Evolutionary conservation across 1,284 basidiomycete species (phyloP).

Genomic region (Boletus semigastroideus): DNA sequence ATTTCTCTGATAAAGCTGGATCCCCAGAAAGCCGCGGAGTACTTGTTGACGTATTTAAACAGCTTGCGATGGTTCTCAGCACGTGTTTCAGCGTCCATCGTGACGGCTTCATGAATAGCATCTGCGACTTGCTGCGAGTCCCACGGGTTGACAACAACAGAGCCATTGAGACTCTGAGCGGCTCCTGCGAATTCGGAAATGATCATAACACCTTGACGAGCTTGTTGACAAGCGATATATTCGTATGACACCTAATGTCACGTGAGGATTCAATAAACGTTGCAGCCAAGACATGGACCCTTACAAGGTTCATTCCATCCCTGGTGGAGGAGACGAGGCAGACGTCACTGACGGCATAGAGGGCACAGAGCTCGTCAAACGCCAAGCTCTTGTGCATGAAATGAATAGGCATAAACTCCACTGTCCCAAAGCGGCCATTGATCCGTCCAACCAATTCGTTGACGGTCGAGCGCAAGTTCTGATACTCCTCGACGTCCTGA

Average conservation of each 20-base stretch:
- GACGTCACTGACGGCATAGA: conserved; percentile 96
- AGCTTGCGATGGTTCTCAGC: conserved; percentile 94
- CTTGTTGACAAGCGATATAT: conserved; percentile 94
- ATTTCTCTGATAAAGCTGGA: conserved; percentile 88
- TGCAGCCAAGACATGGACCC: conserved; percentile 3
- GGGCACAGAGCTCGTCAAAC: conserved; percentile 94
- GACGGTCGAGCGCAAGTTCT: conserved; percentile 93
- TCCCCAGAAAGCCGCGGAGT: conserved; percentile 92
- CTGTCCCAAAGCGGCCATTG: conserved; percentile 97
- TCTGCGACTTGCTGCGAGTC: conserved; percentile 95
- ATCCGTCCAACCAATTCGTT: conserved; percentile 98
- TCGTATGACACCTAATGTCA: conserved; percentile 90
- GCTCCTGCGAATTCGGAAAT: conserved; percentile 98
- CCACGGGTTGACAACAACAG: conserved; percentile 95
- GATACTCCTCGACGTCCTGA: conserved; percentile 99
- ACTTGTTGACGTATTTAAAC: conserved; percentile 94
- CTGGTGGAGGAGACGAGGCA: conserved; percentile 94
- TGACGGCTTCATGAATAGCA: conserved; percentile 92
- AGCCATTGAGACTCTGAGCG: conserved; percentile 92
- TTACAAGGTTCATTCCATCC: conserved; percentile 98
- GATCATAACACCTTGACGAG: conserved; percentile 94
- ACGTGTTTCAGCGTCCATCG: conserved; percentile 78
- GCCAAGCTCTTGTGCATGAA: conserved; percentile 95
- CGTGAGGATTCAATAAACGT: conserved; percentile 12
- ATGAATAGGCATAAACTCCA: conserved; percentile 99